phyloP scores from a whole-genome alignment of 139 green algal genomes.

The Eudorina sp. region DNA sequence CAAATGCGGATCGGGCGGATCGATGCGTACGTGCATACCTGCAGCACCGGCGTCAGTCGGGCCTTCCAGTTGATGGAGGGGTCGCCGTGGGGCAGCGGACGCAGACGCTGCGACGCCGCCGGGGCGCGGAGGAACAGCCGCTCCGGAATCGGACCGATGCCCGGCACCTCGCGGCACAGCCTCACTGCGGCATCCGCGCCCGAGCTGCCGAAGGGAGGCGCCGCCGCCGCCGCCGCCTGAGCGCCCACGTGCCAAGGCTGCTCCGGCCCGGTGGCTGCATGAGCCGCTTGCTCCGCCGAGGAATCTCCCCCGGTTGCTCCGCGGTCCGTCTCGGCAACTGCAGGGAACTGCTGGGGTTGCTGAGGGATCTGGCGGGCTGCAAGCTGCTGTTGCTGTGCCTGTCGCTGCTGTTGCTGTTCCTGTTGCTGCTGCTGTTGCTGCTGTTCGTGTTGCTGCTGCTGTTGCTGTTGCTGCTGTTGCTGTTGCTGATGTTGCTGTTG shows the following conservation, averaged over 20 bases:
- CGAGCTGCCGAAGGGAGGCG: neutral
- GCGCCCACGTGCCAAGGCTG: too few relatives aligned
- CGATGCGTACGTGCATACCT: neutral
- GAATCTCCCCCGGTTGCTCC: too few relatives aligned
- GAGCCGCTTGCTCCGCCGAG: too few relatives aligned
- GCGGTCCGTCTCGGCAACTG: too few relatives aligned
- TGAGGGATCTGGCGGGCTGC: too few relatives aligned
- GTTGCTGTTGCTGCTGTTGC: neutral
- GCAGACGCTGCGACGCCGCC: neutral
- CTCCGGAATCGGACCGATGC: neutral
- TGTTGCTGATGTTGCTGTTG: neutral
- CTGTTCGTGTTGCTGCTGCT: too few relatives aligned
- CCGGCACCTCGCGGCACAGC: neutral
- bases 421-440: too few relatives aligned
- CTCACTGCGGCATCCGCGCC: neutral
- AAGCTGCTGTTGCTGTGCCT: neutral
- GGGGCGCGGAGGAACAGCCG: neutral
- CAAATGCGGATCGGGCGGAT: neutral
- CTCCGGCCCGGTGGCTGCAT: too few relatives aligned
- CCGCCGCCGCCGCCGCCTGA: neutral
- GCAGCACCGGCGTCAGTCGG: neutral
- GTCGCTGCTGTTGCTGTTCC: too few relatives aligned
- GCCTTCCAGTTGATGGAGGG: neutral
- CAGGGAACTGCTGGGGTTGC: too few relatives aligned
- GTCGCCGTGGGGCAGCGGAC: neutral